Percentiles rank a stretch among this genome's conserved stretches.
Evolutionary conservation across 2,329 filamentous ascomycete genomes (phyloP).

Genomic region (Parastagonospora avenae): DNA sequence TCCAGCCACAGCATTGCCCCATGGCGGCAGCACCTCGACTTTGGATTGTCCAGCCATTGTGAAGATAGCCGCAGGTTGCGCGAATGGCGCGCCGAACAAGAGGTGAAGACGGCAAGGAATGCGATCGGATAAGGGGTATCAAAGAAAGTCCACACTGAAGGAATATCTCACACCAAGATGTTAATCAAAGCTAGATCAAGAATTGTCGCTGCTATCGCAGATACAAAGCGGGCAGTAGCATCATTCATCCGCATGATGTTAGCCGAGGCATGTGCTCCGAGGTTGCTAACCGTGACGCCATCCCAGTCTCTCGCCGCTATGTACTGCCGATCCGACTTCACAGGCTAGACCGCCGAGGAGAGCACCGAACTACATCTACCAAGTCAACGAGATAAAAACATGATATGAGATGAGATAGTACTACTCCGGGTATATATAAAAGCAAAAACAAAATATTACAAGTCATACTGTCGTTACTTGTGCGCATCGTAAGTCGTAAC

Average conservation of each 20-base stretch:
- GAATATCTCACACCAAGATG: no score
- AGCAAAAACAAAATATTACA: background rate
- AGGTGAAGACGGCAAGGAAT: slow-evolving; percentile 17
- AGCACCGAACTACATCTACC: background rate
- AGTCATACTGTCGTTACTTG: background rate
- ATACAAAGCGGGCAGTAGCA: slow-evolving; percentile 21
- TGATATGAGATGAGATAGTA: slow-evolving; percentile 2
- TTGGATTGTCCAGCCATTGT: slow-evolving; percentile 66
- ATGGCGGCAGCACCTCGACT: slow-evolving; percentile 76
- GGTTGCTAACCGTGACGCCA: slow-evolving; percentile 23
- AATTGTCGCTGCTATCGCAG: slow-evolving; percentile 6
- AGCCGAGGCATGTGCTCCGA: slow-evolving; percentile 44
- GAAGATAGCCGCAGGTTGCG: background rate
- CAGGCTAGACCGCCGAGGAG: background rate
- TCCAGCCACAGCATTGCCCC: slow-evolving; percentile 91
- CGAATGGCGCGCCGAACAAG: background rate
- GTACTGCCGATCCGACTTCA: background rate
- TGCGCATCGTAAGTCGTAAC: slow-evolving; percentile 1
- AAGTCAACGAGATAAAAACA: background rate
- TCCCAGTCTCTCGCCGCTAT: background rate
- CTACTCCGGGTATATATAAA: slow-evolving; percentile 1
- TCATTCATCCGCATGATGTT: slow-evolving; percentile 33
- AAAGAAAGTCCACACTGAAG: no score
- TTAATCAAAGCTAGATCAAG: background rate
- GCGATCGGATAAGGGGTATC: slow-evolving; percentile 20